Base-by-base conservation (phyloP, 2,329 filamentous ascomycete species). In the Calonectria ilicicola region DNA sequence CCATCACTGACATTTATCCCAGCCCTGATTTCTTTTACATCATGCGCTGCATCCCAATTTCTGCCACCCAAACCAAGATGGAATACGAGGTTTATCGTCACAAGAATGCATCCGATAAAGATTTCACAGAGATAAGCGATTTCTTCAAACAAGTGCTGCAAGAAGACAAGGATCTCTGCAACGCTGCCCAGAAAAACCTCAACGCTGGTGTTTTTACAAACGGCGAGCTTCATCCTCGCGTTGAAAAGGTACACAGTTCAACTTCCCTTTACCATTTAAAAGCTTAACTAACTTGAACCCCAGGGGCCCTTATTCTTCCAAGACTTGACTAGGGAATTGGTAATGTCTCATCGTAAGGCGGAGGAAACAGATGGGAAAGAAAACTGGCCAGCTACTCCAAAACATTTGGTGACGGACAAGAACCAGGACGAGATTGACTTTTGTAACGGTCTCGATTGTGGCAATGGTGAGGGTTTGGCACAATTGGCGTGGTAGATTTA, bases 161-260 rank as follows among this genome's bases (percentile, higher is more conserved):
- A 6, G 91, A 93, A 80, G 91, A 93, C 84, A 92, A 92, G 77
- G 85, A 87, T 3, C 87, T 92, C 17, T 93, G 91, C 83, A 84
- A 87, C 73, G 85, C 85, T 14, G 88, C 89, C 1, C 91, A 92
- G 77, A 86, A 85, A 79, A 92, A 93, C 80, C 85, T 93, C 74
- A 89, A 90, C 79, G 86, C 88, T 0, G 90, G 90, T 5, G 85
- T 92, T 53, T 92, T 91, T 73, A 83, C 90, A 77, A 91, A 90
- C 76, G 91, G 91, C 68, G 88, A 91, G 78, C 83, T 93, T 79
- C 91, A 93, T 79, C 90, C 91, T 0, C 84, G 85, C 47, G 87
- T 89, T 79, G 91, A 93, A 80, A 89, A 73, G 67, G 71, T 68
- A 21, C 14, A 14, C 9, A 5, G 9, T 27, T 27, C 26, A 0